phyloP scores from a whole-genome alignment of 2,329 filamentous ascomycete genomes.

The Claviceps arundinis region DNA sequence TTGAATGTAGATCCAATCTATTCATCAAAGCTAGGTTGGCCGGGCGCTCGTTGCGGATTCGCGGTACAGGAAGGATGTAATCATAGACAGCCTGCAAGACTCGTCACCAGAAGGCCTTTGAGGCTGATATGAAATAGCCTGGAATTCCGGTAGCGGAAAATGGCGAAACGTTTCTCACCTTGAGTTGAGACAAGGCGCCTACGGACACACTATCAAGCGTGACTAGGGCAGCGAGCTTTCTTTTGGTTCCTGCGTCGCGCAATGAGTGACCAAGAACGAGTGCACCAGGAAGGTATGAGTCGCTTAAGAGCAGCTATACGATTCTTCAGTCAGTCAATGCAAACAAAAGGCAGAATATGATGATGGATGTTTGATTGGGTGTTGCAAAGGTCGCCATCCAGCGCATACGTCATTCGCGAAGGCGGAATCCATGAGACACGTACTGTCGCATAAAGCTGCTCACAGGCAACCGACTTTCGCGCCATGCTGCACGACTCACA shows the following conservation, averaged over 20 bases:
- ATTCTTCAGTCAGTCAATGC: conserved; percentile 1
- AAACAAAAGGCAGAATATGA: neutral
- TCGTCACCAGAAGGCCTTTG: neutral
- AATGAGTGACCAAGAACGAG: conserved; percentile 89
- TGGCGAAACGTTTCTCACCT: conserved; percentile 35
- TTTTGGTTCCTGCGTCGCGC: conserved; percentile 75
- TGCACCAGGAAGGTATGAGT: conserved; percentile 86
- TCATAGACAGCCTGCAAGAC: conserved; percentile 63
- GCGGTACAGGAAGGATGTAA: conserved; percentile 72
- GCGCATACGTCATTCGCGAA: neutral
- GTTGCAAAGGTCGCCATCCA: neutral
- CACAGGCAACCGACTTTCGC: conserved; percentile 13
- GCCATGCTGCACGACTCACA: conserved; percentile 2
- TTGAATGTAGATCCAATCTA: conserved; percentile 75
- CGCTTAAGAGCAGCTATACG: conserved; percentile 73
- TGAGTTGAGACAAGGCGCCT: conserved; percentile 65
- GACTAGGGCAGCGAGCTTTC: conserved; percentile 74
- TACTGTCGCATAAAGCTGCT: conserved; percentile 45
- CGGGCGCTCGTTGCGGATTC: conserved; percentile 62
- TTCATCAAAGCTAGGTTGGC: conserved; percentile 87
- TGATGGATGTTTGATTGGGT: too few species aligned
- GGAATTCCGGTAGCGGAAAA: neutral
- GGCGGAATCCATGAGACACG: conserved; percentile 16
- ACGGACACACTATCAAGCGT: conserved; percentile 66
- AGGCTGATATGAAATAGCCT: neutral